Conservation (phyloP, 2,329 filamentous ascomycete genomes). For the Cryphonectria nitschkei region DNA sequence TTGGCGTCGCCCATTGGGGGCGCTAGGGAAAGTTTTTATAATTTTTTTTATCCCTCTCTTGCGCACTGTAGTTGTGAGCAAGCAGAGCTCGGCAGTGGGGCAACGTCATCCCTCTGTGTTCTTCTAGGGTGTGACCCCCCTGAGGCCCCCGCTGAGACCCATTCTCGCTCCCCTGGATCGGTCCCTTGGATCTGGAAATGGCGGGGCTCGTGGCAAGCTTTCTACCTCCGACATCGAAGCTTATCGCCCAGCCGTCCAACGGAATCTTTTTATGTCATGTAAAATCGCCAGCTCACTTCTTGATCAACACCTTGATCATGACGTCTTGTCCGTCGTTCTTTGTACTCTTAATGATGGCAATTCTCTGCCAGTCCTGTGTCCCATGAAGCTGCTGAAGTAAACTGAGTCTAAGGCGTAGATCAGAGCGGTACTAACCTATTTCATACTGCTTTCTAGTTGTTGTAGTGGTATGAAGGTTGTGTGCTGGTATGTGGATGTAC, state of each 20-base stretch:
- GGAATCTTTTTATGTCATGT: not conserved
- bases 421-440: too few species aligned
- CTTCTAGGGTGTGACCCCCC: not conserved
- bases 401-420: not conserved
- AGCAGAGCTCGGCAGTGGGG: conserved; percentile 1
- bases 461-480: not conserved
- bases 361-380: not conserved
- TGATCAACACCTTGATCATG: not conserved
- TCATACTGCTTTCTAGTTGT: too few species aligned
- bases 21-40: conserved; percentile 13
- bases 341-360: not conserved
- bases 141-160: not conserved
- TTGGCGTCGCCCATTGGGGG: conserved; percentile 6
- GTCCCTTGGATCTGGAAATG: conserved; percentile 18
- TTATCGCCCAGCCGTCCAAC: conserved; percentile 9
- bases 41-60: not conserved
- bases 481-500: not conserved
- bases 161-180: not conserved
- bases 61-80: not conserved
- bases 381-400: not conserved
- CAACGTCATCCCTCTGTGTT: conserved; percentile 8
- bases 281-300: conserved; percentile 1
- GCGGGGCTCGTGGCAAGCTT: conserved; percentile 10
- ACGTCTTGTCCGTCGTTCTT: not conserved
- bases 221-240: conserved; percentile 24